Evolutionary conservation across 73 alveolate species (phyloP).

Genomic region (Paramecium biaurelia): DNA sequence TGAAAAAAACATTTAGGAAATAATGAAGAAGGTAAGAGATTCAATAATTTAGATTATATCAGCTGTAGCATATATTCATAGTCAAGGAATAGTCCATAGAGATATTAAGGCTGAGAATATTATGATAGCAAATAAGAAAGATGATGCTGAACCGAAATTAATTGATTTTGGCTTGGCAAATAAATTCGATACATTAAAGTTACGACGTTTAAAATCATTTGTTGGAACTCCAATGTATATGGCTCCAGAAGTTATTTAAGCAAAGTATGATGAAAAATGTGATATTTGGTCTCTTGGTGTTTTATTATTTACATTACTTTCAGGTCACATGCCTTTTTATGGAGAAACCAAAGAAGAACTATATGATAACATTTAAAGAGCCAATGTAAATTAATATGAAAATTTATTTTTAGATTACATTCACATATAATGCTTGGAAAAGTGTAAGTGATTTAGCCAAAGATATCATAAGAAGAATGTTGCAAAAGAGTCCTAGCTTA

Average conservation of each 20-base stretch:
- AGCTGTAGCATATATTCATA: conserved; percentile 93
- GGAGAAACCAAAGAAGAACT: conserved; percentile 67
- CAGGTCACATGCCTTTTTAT: conserved; percentile 93
- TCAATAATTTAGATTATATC: conserved; percentile 20
- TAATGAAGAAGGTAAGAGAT: conserved; percentile 26
- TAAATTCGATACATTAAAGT: conserved; percentile 73
- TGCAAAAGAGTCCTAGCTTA: background rate
- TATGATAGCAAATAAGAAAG: conserved; percentile 75
- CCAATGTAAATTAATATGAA: background rate
- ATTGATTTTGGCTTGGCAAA: conserved; percentile 94
- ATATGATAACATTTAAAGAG: conserved; percentile 37
- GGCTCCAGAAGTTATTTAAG: conserved; percentile 37
- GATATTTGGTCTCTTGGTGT: conserved; percentile 36
- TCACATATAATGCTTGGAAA: background rate
- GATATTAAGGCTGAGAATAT: conserved; percentile 97
- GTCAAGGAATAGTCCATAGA: conserved; percentile 89
- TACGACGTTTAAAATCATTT: conserved; percentile 87
- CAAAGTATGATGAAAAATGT: background rate
- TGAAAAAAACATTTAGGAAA: conserved; percentile 15
- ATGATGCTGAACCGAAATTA: conserved; percentile 87
- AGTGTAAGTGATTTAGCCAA: background rate
- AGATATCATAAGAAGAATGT: conserved; percentile 44
- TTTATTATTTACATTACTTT: conserved; percentile 80
- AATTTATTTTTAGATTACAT: background rate
- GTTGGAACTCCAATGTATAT: conserved; percentile 46